These are phyloP conservation scores for Otatea glauca DNA, from an alignment of 176 grass and related monocot species.

Conservation along the genomic window DNA sequence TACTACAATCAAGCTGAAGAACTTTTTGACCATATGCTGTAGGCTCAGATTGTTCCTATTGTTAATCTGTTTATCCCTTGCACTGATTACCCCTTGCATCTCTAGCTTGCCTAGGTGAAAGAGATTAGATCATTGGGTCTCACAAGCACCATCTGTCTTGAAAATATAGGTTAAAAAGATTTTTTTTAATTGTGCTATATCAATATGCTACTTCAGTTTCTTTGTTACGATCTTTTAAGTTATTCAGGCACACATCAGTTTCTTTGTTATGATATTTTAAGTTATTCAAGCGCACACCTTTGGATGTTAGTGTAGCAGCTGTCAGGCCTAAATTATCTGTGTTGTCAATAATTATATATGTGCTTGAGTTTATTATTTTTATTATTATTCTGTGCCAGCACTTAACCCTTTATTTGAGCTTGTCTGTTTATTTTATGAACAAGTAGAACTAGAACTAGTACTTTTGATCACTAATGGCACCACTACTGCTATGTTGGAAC, in stretches of 20 bases:
- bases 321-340: not conserved
- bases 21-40: conserved; percentile 69
- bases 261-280: conserved; percentile 9
- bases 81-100: not conserved
- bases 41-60: conserved; percentile 54
- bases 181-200: conserved; percentile 18
- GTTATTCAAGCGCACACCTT: not conserved
- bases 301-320: not conserved
- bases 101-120: not conserved
- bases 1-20: conserved; percentile 62
- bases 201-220: conserved; percentile 7
- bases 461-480: too few species aligned
- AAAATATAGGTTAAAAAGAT: not conserved
- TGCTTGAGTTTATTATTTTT: not conserved
- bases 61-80: conserved; percentile 56
- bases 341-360: conserved; percentile 11
- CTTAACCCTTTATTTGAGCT: not conserved
- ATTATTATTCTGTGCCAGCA: not conserved
- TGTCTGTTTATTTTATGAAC: conserved; percentile 7
- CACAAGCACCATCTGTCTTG: not conserved
- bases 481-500: not conserved
- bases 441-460: not conserved
- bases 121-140: not conserved
- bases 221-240: not conserved
- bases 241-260: not conserved